These are phyloP conservation scores for Lachnellula willkommii DNA, from an alignment of 2,329 filamentous ascomycete species.

Conservation along the genomic window DNA sequence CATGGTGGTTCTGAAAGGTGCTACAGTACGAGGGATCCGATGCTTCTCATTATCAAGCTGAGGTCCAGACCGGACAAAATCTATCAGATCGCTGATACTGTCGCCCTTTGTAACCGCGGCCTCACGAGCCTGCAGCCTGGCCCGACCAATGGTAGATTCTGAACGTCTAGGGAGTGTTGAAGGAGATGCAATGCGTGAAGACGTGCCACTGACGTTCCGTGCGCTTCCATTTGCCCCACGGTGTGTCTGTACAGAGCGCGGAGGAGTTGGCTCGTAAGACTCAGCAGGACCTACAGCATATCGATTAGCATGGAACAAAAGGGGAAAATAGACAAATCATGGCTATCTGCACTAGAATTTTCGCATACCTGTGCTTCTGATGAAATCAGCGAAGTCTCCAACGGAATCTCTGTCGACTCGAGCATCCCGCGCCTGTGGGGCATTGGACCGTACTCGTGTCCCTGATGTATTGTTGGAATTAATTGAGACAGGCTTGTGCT, in stretches of 20 bases:
- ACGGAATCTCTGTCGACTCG: conserved; percentile 65
- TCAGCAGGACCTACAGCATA: conserved; percentile 52
- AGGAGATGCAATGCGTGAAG: conserved; percentile 10
- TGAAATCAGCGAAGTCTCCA: conserved; percentile 82
- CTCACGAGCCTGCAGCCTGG: conserved; percentile 65
- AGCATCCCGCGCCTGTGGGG: conserved; percentile 60
- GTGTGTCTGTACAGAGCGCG: conserved; percentile 30
- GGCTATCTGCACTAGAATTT: not conserved
- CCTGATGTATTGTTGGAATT: conserved; percentile 12
- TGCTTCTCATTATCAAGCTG: conserved; percentile 51
- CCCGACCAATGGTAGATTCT: conserved; percentile 38
- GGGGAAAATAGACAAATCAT: not conserved
- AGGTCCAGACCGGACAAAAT: conserved; percentile 87
- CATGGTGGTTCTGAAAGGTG: conserved; percentile 78
- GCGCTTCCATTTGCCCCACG: conserved; percentile 29
- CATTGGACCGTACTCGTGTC: conserved; percentile 20
- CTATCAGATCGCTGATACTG: conserved; percentile 81
- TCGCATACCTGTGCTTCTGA: conserved; percentile 60
- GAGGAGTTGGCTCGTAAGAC: conserved; percentile 24
- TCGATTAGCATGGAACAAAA: not conserved
- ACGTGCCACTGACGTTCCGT: conserved; percentile 21
- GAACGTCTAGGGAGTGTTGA: conserved; percentile 22
- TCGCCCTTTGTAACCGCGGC: conserved; percentile 56
- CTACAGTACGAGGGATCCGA: conserved; percentile 75
- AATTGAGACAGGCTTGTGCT: conserved; percentile 7